phyloP scores from a whole-genome alignment of 1,284 basidiomycete species.

The Ceratobasidium sp. region DNA sequence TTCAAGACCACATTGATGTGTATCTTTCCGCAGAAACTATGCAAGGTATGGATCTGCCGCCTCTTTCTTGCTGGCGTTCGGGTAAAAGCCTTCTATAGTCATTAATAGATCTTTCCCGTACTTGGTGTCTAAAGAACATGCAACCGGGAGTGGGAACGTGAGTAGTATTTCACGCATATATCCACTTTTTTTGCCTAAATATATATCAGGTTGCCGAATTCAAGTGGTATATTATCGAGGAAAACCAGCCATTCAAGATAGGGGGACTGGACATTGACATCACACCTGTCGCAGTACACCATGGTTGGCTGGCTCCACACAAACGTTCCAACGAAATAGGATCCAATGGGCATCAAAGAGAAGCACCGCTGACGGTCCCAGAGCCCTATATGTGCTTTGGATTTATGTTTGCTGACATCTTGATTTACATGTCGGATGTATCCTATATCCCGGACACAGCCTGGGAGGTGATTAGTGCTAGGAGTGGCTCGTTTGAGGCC shows the following conservation, averaged over 20 bases:
- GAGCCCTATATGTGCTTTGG: slow-evolving; percentile 77
- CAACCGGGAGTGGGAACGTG: slow-evolving; percentile 84
- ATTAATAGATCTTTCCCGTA: slow-evolving; percentile 81
- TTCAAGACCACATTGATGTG: slow-evolving; percentile 80
- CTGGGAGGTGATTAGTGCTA: slow-evolving; percentile 67
- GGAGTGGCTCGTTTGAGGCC: slow-evolving; percentile 55
- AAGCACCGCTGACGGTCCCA: background rate
- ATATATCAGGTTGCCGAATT: slow-evolving; percentile 76
- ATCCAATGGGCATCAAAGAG: slow-evolving; percentile 49
- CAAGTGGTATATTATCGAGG: slow-evolving; percentile 81
- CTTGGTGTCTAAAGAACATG: slow-evolving; percentile 80
- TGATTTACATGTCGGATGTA: slow-evolving; percentile 82
- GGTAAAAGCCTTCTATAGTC: slow-evolving; percentile 55
- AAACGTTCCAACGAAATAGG: slow-evolving; percentile 55
- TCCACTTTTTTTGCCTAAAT: slow-evolving; percentile 10
- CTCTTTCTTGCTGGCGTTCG: background rate
- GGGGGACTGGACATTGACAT: slow-evolving; percentile 72
- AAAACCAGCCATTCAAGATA: slow-evolving; percentile 74
- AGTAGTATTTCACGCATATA: slow-evolving; percentile 53
- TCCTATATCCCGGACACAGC: slow-evolving; percentile 78
- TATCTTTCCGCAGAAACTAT: slow-evolving; percentile 78
- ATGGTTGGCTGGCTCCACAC: slow-evolving; percentile 3
- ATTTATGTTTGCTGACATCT: slow-evolving; percentile 74
- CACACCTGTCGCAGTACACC: slow-evolving; percentile 70
- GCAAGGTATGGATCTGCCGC: slow-evolving; percentile 42